Base-by-base conservation (phyloP, 352 stramenopile genomes). In the Peronospora destructor region DNA sequence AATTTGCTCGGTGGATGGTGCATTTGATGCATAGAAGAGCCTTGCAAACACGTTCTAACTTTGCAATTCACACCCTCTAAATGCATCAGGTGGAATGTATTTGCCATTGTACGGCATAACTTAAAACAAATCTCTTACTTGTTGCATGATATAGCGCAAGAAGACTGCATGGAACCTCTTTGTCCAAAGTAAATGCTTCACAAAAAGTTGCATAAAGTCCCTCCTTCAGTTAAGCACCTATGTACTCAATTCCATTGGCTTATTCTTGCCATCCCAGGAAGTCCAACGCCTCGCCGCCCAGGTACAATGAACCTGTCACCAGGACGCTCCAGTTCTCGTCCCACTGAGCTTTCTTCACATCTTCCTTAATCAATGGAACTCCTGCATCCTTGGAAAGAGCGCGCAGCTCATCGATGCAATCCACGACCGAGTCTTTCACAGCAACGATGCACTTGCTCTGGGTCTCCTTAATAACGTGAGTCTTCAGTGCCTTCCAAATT, bases 281-380 rank as follows among this genome's bases (percentile, higher is more conserved):
- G 19, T 69, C 62, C 43, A 91, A 61, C 19, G 73, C 56, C 45
- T 89, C 80, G 16, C 80, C 80, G 6, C 72, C 73, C 25, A 88
- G 61, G 49, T 87, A 87, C 32, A 91, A 66, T 35, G 80, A 91
- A 2, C 80, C 80, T 1, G 80, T 88, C 39, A 83, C 73, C n/a
- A 91, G 49, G 17, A 91, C 66, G 43, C 64, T 75, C 65, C 65
- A 81, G 28, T 75, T 57, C 40, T 81, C 64, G 14, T 68, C 46
- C 49, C 49, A 58, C 7, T 49, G 45, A 3, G 58, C 49, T 9
- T 29, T 25, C n/a, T 45, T 51, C 17, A 13, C 8, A 11, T 36
- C 14, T 36, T 39, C 40, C 23, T 64, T 38, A n/a, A 59, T 44
- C 14, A 58, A 12, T 11, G 32, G 46, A 40, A 40, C 43, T 25